These are phyloP conservation scores for Erodium texanum DNA, from an alignment of 441 rosid genomes.

Conservation along the genomic window DNA sequence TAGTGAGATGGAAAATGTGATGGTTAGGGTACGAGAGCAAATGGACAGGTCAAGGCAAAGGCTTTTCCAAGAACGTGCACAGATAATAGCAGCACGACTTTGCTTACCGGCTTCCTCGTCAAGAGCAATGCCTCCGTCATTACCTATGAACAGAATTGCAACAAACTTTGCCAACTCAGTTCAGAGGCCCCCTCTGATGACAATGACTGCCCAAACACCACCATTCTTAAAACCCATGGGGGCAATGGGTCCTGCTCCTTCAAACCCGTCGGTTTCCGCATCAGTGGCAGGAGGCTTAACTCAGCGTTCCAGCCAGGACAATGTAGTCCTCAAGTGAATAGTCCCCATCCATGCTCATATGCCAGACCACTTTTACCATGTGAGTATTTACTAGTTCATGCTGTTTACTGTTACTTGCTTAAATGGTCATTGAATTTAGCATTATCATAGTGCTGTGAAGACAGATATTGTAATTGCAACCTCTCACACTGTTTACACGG, in stretches of 20 bases:
- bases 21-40: slow-evolving; percentile 69
- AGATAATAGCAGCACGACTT: slow-evolving; percentile 83
- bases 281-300: slow-evolving; percentile 42
- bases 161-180: slow-evolving; percentile 31
- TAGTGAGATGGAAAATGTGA: slow-evolving; percentile 63
- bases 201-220: slow-evolving; percentile 14
- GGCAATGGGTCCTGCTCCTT: too few species aligned
- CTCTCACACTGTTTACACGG: too few species aligned
- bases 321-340: slow-evolving; percentile 26
- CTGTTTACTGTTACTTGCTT: too few species aligned
- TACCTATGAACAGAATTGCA: slow-evolving; percentile 66
- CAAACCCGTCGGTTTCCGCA: too few species aligned
- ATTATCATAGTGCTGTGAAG: too few species aligned
- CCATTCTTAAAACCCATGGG: too few species aligned
- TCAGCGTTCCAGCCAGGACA: slow-evolving; percentile 42
- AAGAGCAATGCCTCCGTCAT: slow-evolving; percentile 42
- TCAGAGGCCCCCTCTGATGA: not conserved
- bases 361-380: too few species aligned
- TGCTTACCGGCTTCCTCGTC: slow-evolving; percentile 60
- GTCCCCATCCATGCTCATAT: slow-evolving; percentile 17
- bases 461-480: too few species aligned
- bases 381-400: too few species aligned
- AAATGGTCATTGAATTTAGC: too few species aligned
- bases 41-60: slow-evolving; percentile 79
- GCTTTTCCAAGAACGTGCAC: slow-evolving; percentile 81